Base-by-base conservation (phyloP, 2,329 filamentous ascomycete genomes). In the Microascus cirrosus region DNA sequence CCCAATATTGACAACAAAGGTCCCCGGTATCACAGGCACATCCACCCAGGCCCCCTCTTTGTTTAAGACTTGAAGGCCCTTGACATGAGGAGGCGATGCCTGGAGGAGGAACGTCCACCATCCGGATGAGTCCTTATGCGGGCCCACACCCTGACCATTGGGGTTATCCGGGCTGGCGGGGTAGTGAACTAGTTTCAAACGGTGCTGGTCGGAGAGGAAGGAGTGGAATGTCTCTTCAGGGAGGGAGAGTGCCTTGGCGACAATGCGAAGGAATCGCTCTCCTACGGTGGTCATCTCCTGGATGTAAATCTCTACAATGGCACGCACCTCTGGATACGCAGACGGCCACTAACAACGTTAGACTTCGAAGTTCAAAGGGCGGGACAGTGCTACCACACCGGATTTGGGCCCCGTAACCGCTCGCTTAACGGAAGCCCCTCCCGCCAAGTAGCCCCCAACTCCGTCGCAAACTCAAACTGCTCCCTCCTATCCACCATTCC, bases 31-130 rank as follows among this genome's bases (percentile, higher is more conserved):
- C 0, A 71, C 73, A 0, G 74, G 75, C 6, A 77, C 78, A 39
- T 77, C 70, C 24, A 83, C 66, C 81, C 80, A 83, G 1, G 65
- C 61, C 1, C 77, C 77, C 0, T 64, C 63, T 48, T 72, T 70
- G 59, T 76, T 76, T 18, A 83, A 72, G 0, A 77, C 78, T 63
- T 83, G 76, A 0, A 83, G 68, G 0, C 80, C 77, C 45, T 73
- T 65, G 1, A 76, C 70, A 11, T 74, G 69, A 3, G 79, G 76
- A 2, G 77, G 74, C 0, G 78, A 81, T 7, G 81, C 78, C 65
- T 86, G 83, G 1, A 83, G 75, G 3, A 86, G 74, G 61, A 86
- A 85, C 0, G 83, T 85, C 71, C 82, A 81, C 80, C 81, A 85
- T 3, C 82, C 82, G 0, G 80, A 83, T 0, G 78, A 84, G 65